Conservation (phyloP, 257 asterid species). For the Petrea volubilis region DNA sequence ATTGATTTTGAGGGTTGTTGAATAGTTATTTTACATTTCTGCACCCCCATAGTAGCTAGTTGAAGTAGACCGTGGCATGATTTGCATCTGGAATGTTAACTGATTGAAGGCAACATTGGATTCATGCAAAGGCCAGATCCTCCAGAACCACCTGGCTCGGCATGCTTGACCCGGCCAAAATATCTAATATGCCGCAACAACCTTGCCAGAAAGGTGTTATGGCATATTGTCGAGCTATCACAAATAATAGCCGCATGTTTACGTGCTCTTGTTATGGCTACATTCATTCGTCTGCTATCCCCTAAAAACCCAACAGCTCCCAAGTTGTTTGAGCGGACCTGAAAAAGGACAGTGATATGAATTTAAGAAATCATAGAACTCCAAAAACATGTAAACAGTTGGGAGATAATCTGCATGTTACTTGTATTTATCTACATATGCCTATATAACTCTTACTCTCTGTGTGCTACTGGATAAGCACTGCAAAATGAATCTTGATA, state of each 20-base stretch:
- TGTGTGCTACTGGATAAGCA: too few species aligned
- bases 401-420: background rate
- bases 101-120: constrained; percentile 81
- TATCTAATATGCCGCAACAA: constrained; percentile 86
- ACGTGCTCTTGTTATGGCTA: constrained; percentile 93
- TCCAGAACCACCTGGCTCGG: constrained; percentile 78
- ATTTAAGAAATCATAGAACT: background rate
- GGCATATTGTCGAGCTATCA: constrained; percentile 98
- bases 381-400: background rate
- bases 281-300: constrained; percentile 93
- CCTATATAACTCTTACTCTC: too few species aligned
- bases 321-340: constrained; percentile 95
- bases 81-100: constrained; percentile 21
- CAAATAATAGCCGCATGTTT: constrained; percentile 87
- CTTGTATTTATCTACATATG: too few species aligned
- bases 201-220: constrained; percentile 90
- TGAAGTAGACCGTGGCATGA: background rate
- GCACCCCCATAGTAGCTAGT: background rate
- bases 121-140: constrained; percentile 84
- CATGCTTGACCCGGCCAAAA: constrained; percentile 82
- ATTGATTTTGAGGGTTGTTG: constrained; percentile 9
- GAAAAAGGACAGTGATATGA: constrained; percentile 18
- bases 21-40: constrained; percentile 19
- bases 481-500: too few species aligned
- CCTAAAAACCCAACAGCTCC: constrained; percentile 99